A percentile compares a stretch with the other conserved stretches of the same genome.
Evolutionary conservation across 306 rosid genomes (phyloP).

Genomic region (Dryas drummondii): DNA sequence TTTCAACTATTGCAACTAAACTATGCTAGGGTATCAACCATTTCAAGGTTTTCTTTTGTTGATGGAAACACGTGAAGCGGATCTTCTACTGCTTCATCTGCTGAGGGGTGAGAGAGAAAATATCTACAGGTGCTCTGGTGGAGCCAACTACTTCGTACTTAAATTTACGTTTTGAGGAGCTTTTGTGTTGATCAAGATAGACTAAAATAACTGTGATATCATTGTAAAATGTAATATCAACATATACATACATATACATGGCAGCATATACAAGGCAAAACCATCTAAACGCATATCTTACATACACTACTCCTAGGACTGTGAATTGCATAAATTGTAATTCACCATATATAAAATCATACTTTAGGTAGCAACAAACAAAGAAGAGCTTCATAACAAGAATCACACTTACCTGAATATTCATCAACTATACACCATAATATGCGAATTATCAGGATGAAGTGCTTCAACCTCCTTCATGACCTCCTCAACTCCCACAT

Average conservation of each 20-base stretch:
- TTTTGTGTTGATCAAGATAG: slow-evolving; percentile 64
- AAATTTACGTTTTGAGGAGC: slow-evolving; percentile 39
- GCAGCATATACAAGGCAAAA: background rate
- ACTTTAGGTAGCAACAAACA: background rate
- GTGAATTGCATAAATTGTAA: background rate
- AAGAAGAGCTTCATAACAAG: background rate
- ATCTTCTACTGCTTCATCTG: slow-evolving; percentile 46
- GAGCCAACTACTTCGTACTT: slow-evolving; percentile 42
- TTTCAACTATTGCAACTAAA: background rate
- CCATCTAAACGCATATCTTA: background rate
- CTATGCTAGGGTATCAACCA: slow-evolving; percentile 12
- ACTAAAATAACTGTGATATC: slow-evolving; percentile 86
- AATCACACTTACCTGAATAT: slow-evolving; percentile 72
- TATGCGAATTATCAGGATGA: slow-evolving; percentile 85
- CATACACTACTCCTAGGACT: background rate
- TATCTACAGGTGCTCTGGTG: slow-evolving; percentile 79
- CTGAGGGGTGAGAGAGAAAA: slow-evolving; percentile 40
- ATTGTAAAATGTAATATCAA: slow-evolving; percentile 27
- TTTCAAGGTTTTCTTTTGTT: slow-evolving; percentile 24
- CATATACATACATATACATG: background rate
- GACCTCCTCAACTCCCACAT: slow-evolving; percentile 83
- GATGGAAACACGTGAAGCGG: slow-evolving; percentile 31
- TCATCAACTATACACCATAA: slow-evolving; percentile 73
- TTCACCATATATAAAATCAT: background rate
- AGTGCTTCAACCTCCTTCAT: slow-evolving; percentile 88